A percentile compares a stretch with the other conserved stretches of the same genome.
These are phyloP conservation scores for Hypoxylon trugodes DNA, from an alignment of 495 filamentous ascomycete genomes.

Conservation along the genomic window DNA sequence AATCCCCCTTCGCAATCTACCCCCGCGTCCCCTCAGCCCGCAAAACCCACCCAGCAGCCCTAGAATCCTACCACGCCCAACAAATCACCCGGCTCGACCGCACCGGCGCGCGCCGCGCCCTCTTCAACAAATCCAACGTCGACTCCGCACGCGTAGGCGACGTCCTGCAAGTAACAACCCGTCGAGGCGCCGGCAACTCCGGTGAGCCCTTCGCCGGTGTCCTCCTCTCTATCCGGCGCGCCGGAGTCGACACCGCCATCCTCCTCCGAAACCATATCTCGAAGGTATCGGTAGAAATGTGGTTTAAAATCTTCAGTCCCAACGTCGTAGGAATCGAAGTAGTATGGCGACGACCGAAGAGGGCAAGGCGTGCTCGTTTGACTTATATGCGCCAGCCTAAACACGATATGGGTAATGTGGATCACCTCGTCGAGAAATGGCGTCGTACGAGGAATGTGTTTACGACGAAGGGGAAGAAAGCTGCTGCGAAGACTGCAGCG, in stretches of 20 bases:
- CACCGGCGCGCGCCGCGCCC: conserved; percentile 79
- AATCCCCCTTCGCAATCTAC: conserved; percentile 55
- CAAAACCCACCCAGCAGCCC: conserved; percentile 17
- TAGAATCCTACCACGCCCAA: conserved; percentile 62
- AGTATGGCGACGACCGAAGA: conserved; percentile 82
- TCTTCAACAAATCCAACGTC: conserved; percentile 77
- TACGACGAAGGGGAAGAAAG: conserved; percentile 25
- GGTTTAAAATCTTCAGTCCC: conserved; percentile 90
- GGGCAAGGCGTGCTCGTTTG: conserved; percentile 86
- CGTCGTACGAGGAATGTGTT: conserved; percentile 42
- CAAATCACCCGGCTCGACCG: conserved; percentile 83
- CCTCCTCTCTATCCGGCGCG: conserved; percentile 81
- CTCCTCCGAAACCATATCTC: conserved; percentile 84
- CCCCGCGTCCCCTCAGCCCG: conserved; percentile 59
- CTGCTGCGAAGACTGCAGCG: background rate
- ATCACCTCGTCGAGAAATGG: conserved; percentile 56
- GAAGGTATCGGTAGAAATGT: conserved; percentile 94
- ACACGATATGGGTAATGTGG: conserved; percentile 57
- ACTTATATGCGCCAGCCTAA: conserved; percentile 87
- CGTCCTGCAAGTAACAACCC: conserved; percentile 86
- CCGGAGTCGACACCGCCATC: conserved; percentile 85
- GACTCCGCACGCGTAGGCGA: conserved; percentile 83
- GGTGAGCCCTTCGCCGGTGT: conserved; percentile 91
- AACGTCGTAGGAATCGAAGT: conserved; percentile 92
- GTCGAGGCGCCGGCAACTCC: conserved; percentile 73